These are phyloP conservation scores for Boletus rufocinnamomeus DNA, from an alignment of 768 basidiomycete genomes.

Conservation along the genomic window DNA sequence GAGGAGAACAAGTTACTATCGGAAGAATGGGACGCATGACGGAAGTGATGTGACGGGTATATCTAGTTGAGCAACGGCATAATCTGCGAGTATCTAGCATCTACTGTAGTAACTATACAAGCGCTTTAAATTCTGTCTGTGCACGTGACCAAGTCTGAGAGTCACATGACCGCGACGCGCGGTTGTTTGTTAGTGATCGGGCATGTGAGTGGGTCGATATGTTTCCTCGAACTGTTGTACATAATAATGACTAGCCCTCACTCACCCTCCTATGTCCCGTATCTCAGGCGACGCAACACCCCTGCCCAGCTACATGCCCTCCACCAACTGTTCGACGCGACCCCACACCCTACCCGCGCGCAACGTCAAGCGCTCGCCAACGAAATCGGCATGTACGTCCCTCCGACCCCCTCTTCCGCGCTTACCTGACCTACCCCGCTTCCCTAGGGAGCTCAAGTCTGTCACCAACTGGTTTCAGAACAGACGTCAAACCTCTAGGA, in stretches of 20 bases:
- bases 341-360: conserved; percentile 44
- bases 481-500: conserved; percentile 57
- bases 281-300: conserved; percentile 34
- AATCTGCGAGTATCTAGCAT: conserved; percentile 11
- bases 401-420: background rate
- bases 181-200: conserved; percentile 23
- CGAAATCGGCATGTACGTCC: conserved; percentile 41
- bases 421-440: conserved; percentile 9
- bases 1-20: conserved; percentile 45
- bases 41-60: background rate
- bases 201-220: conserved; percentile 16
- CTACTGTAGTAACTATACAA: background rate
- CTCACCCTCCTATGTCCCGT: conserved; percentile 24
- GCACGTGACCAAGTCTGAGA: conserved; percentile 22
- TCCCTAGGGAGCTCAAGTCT: conserved; percentile 60
- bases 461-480: conserved; percentile 86
- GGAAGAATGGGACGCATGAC: conserved; percentile 18
- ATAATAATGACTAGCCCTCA: conserved; percentile 10
- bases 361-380: conserved; percentile 42
- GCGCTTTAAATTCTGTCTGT: background rate
- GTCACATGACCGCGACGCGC: conserved; percentile 32
- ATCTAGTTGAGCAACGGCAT: conserved; percentile 7
- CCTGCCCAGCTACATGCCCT: conserved; percentile 39
- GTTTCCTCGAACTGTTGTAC: conserved; percentile 4
- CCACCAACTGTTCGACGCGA: conserved; percentile 36